Conservation (phyloP, 108 stramenopile genomes). For the Skeletonema grethae region DNA sequence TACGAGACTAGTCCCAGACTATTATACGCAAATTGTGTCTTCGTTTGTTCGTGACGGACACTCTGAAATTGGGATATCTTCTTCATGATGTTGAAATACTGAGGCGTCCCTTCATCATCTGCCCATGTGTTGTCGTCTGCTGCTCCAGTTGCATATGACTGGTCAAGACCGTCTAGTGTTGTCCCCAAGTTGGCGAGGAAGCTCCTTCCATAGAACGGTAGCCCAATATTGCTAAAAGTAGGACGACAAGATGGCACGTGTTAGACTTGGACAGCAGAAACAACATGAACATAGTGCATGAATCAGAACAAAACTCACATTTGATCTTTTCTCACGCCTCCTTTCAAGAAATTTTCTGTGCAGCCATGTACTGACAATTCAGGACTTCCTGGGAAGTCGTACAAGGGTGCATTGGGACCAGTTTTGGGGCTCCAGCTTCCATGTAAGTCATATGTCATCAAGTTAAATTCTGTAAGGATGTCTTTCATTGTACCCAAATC, state of each 20-base stretch:
- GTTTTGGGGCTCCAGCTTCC: slow-evolving; percentile 27
- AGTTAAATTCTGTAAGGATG: slow-evolving; percentile 30
- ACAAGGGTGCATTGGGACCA: slow-evolving; percentile 39
- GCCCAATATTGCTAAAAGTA: slow-evolving; percentile 21
- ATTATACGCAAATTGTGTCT: slow-evolving; percentile 36
- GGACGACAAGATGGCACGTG: not conserved
- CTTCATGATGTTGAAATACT: slow-evolving; percentile 44
- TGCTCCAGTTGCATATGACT: slow-evolving; percentile 9
- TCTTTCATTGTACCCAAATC: slow-evolving; percentile 15
- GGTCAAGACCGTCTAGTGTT: slow-evolving; percentile 23
- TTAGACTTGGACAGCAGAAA: not conserved
- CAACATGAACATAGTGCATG: not conserved
- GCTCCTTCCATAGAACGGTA: slow-evolving; percentile 36
- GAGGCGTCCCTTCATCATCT: slow-evolving; percentile 45
- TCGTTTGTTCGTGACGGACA: slow-evolving; percentile 42
- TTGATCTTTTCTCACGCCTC: slow-evolving; percentile 11
- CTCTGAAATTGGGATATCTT: slow-evolving; percentile 20
- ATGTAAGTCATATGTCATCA: slow-evolving; percentile 45
- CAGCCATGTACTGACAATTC: slow-evolving; percentile 31
- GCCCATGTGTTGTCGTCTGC: slow-evolving; percentile 28
- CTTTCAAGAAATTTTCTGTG: slow-evolving; percentile 34
- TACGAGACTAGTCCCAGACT: slow-evolving; percentile 21
- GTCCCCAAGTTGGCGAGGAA: slow-evolving; percentile 9
- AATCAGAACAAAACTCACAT: slow-evolving; percentile 17
- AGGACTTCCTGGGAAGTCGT: slow-evolving; percentile 20